Evolutionary conservation across 805 yeast species (phyloP).

Genomic region (Candida mattraensis): DNA sequence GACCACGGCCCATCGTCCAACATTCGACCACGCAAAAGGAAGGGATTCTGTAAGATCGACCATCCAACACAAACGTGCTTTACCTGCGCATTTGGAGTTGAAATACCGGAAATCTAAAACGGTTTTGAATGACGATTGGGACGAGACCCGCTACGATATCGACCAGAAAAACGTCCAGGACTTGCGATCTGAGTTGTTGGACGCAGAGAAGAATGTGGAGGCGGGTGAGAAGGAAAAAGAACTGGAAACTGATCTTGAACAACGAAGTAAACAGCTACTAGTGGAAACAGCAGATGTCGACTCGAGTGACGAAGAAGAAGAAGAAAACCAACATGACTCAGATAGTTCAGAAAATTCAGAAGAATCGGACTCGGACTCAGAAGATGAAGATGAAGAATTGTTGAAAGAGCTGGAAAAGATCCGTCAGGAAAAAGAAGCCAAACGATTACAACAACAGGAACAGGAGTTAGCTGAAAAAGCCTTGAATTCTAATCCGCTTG

Average conservation of each 20-base stretch:
- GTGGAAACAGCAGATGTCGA: constrained; percentile 17
- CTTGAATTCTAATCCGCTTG: constrained; percentile 28
- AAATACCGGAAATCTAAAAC: constrained; percentile 41
- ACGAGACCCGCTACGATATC: constrained; percentile 43
- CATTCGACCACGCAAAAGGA: constrained; percentile 64
- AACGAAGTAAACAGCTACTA: constrained; percentile 16
- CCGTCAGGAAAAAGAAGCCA: constrained; percentile 35
- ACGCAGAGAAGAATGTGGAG: constrained; percentile 7
- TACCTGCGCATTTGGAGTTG: constrained; percentile 55
- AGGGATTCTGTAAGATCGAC: constrained; percentile 44
- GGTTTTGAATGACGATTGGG: constrained; percentile 29
- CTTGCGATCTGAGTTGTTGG: constrained; percentile 19
- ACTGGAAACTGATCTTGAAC: constrained; percentile 33
- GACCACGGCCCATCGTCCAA: constrained; percentile 73
- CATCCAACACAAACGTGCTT: constrained; percentile 51
- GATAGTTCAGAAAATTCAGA: constrained; percentile 7
- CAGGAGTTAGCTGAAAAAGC: constrained; percentile 26
- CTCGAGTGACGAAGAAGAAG: constrained; percentile 31
- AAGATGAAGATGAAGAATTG: constrained; percentile 39
- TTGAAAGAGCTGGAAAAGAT: constrained; percentile 40
- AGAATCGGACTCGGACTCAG: constrained; percentile 5
- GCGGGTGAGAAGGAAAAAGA: constrained; percentile 4
- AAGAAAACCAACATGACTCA: constrained; percentile 20
- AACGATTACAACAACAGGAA: constrained; percentile 27
- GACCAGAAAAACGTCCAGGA: constrained; percentile 18